A percentile compares a stretch with the other conserved stretches of the same genome.
These are phyloP conservation scores for Olyra latifolia DNA, from an alignment of 176 grass and related monocot species.

Conservation along the genomic window DNA sequence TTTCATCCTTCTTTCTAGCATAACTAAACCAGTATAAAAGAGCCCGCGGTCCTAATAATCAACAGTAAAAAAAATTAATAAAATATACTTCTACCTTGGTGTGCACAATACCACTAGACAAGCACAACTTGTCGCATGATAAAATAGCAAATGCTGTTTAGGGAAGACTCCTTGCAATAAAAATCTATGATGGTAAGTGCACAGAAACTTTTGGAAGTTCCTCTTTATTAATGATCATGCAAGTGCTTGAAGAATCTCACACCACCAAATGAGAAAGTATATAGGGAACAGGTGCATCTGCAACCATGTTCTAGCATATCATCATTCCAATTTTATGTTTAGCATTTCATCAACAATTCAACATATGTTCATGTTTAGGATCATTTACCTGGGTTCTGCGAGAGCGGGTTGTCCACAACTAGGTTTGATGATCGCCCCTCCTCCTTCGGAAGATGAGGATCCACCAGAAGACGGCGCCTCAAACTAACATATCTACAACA, in stretches of 20 bases:
- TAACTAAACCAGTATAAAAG: slow-evolving; percentile 17
- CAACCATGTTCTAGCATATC: not conserved
- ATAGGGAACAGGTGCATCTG: not conserved
- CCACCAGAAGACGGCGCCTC: slow-evolving; percentile 66
- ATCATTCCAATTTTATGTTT: slow-evolving; percentile 8
- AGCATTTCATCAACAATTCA: not conserved
- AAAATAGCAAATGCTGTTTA: slow-evolving; percentile 1
- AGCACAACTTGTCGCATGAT: not conserved
- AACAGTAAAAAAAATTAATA: not conserved
- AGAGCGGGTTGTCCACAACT: slow-evolving; percentile 85
- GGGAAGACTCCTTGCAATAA: not conserved
- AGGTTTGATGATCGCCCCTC: slow-evolving; percentile 60
- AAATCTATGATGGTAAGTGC: slow-evolving; percentile 4
- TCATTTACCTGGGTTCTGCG: slow-evolving; percentile 87
- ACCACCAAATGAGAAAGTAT: not conserved
- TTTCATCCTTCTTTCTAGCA: not conserved
- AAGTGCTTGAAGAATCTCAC: slow-evolving; percentile 12
- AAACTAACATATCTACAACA: slow-evolving; percentile 79
- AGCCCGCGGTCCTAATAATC: not conserved
- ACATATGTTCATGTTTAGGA: not conserved
- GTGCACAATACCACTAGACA: not conserved
- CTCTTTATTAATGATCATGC: slow-evolving; percentile 16
- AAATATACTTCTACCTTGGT: slow-evolving; percentile 6
- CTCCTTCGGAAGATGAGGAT: slow-evolving; percentile 73
- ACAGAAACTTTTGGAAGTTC: not conserved